These are phyloP conservation scores for Trichoderma harzianum DNA, from an alignment of 2,329 filamentous ascomycete genomes.

Conservation along the genomic window DNA sequence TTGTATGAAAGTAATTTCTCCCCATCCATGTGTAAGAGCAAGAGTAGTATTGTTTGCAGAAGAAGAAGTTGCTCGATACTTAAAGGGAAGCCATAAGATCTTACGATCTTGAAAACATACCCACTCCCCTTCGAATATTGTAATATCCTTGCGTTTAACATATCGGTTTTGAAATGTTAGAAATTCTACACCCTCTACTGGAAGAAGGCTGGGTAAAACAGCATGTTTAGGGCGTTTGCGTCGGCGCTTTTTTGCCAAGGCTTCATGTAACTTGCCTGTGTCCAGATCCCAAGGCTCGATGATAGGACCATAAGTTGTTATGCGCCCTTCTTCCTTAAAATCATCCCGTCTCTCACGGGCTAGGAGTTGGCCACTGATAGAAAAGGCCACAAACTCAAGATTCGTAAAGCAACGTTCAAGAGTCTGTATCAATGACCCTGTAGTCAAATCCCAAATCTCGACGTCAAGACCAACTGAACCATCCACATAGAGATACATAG, in stretches of 20 bases:
- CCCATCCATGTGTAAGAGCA: background rate
- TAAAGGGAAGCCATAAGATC: background rate
- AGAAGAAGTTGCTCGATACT: background rate
- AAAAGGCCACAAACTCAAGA: background rate
- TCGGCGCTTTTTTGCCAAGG: background rate
- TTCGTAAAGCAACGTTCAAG: rapidly evolving
- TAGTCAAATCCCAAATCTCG: background rate
- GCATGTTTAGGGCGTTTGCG: rapidly evolving
- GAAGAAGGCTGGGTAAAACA: background rate
- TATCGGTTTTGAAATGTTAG: background rate
- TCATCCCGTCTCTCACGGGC: too few species aligned
- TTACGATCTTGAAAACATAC: background rate
- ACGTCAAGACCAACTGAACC: too few species aligned
- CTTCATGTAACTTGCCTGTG: background rate
- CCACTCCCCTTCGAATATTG: background rate
- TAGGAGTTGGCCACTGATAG: background rate
- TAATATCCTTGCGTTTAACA: background rate
- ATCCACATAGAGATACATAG: too few species aligned
- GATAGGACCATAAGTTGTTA: background rate
- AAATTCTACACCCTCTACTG: background rate
- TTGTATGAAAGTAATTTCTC: background rate
- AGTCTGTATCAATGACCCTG: background rate
- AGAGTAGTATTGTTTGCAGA: background rate
- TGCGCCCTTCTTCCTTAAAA: too few species aligned
- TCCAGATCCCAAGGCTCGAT: background rate